Conservation (phyloP, 2,329 filamentous ascomycete genomes). For the Sporothrix phasma region DNA sequence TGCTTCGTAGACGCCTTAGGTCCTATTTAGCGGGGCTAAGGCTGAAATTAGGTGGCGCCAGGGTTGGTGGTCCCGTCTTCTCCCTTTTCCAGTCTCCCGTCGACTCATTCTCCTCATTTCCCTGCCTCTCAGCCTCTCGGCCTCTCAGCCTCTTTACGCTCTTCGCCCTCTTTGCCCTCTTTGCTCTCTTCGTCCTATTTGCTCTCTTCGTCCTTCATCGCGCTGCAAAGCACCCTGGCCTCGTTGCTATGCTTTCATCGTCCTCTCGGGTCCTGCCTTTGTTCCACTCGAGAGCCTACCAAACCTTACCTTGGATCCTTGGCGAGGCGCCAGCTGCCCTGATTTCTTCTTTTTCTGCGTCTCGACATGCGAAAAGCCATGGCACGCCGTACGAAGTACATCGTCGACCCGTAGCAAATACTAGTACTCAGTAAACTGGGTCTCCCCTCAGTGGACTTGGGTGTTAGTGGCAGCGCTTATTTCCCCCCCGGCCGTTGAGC, state of each 20-base stretch:
- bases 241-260: background rate
- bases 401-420: no score
- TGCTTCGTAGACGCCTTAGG: background rate
- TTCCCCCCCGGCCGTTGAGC: background rate
- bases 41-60: background rate
- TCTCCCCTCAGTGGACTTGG: background rate
- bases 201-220: no score
- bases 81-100: background rate
- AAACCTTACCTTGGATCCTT: conserved; percentile 2
- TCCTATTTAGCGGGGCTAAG: conserved; percentile 1
- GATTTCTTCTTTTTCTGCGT: background rate
- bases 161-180: no score
- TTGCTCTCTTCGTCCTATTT: background rate
- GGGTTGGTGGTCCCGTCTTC: background rate
- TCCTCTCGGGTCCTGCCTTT: background rate
- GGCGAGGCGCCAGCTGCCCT: background rate
- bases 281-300: background rate
- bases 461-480: background rate
- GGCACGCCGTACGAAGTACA: no score
- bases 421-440: background rate
- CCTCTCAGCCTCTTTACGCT: background rate
- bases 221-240: background rate
- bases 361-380: no score
- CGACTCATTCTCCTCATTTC: background rate
- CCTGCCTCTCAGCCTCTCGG: no score